Evolutionary conservation across 2,329 filamentous ascomycete species (phyloP).

Genomic region (Aspergillus pseudoglaucus): DNA sequence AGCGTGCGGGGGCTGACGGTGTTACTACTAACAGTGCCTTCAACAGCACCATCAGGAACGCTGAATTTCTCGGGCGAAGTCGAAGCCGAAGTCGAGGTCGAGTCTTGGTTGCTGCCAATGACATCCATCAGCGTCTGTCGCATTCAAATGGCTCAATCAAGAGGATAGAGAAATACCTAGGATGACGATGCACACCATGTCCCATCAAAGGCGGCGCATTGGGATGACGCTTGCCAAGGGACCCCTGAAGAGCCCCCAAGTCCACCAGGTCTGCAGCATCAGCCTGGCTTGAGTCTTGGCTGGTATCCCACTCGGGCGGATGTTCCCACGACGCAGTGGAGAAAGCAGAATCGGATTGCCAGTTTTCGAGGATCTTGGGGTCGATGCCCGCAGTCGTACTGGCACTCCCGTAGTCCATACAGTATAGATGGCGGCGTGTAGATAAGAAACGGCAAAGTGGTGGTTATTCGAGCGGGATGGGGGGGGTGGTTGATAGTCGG

Average conservation of each 20-base stretch:
- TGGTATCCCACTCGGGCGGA: constrained; percentile 33
- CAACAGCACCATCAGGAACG: constrained; percentile 21
- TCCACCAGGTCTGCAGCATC: constrained; percentile 29
- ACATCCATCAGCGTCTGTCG: constrained; percentile 7
- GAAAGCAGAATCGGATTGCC: constrained; percentile 32
- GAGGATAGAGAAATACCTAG: not conserved
- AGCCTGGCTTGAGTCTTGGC: constrained; percentile 33
- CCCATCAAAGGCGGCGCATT: constrained; percentile 18
- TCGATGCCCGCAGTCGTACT: constrained; percentile 34
- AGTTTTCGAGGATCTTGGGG: constrained; percentile 37
- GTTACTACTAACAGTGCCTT: constrained; percentile 25
- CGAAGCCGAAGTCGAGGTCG: constrained; percentile 9
- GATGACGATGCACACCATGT: constrained; percentile 6
- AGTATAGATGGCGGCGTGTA: constrained; percentile 8
- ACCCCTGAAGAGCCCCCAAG: constrained; percentile 23
- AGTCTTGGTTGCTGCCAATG: constrained; percentile 25
- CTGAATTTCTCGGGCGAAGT: constrained; percentile 22
- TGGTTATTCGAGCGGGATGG: not conserved
- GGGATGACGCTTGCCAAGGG: constrained; percentile 16
- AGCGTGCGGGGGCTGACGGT: constrained; percentile 33
- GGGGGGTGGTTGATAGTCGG: too few species aligned
- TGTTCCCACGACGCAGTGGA: constrained; percentile 32
- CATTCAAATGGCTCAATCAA: not conserved
- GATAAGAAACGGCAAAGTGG: too few species aligned
- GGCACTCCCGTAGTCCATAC: constrained; percentile 34